Percentiles rank a stretch among this genome's conserved stretches.
These are phyloP conservation scores for Populus hybrid DNA, from an alignment of 441 rosid species.

Conservation along the genomic window DNA sequence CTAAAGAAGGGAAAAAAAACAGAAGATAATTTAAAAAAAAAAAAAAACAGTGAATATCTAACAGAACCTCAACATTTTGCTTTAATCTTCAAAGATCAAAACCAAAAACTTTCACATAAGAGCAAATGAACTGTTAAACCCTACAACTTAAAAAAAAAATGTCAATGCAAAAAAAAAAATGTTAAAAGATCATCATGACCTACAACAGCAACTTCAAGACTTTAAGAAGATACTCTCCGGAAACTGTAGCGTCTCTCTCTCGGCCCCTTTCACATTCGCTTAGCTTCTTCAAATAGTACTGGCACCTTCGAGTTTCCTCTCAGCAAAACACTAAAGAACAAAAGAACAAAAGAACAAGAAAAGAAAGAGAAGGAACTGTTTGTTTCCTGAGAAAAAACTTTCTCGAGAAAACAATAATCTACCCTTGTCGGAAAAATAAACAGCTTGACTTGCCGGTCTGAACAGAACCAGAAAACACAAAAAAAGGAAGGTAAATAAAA, in stretches of 20 bases:
- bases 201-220: slow-evolving; percentile 20
- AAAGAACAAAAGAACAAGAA: not conserved
- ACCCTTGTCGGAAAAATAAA: slow-evolving; percentile 23
- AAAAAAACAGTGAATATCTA: not conserved
- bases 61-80: slow-evolving; percentile 1
- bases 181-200: slow-evolving; percentile 44
- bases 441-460: slow-evolving; percentile 25
- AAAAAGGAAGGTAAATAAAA: slow-evolving; percentile 12
- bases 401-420: slow-evolving; percentile 19
- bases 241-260: slow-evolving; percentile 7
- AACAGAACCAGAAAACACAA: slow-evolving; percentile 17
- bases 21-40: not conserved
- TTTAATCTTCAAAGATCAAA: slow-evolving; percentile 8
- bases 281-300: slow-evolving; percentile 19
- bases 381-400: slow-evolving; percentile 29
- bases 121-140: not conserved
- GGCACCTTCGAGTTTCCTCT: slow-evolving; percentile 9
- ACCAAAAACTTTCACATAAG: not conserved
- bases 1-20: not conserved
- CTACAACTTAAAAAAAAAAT: not conserved
- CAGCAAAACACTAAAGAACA: not conserved
- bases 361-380: slow-evolving; percentile 13
- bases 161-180: not conserved
- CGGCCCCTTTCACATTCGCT: slow-evolving; percentile 24
- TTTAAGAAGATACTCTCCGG: slow-evolving; percentile 14